Conservation (phyloP, 169 alveolate species). For the Nephromyces sp. region DNA sequence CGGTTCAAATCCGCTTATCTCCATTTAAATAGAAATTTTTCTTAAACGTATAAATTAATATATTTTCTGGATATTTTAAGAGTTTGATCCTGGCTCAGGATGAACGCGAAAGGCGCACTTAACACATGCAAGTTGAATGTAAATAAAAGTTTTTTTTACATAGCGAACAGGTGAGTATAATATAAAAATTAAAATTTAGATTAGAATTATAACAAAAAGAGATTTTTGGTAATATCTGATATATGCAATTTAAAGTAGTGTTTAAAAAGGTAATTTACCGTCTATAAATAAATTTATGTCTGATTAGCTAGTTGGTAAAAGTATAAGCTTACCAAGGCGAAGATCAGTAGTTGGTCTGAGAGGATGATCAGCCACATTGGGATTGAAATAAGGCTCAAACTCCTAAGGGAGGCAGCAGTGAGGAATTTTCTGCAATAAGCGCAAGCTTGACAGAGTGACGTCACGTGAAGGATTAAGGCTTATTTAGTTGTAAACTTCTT, state of each 20-base stretch:
- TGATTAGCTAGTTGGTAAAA: neutral
- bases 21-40: neutral
- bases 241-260: neutral
- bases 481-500: neutral
- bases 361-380: slow-evolving; percentile 1
- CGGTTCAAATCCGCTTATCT: slow-evolving; percentile 28
- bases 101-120: slow-evolving; percentile 14
- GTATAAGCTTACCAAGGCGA: neutral
- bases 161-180: slow-evolving; percentile 20
- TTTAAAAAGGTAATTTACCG: neutral
- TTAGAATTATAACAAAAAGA: slow-evolving; percentile 8
- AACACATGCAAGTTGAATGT: slow-evolving; percentile 17
- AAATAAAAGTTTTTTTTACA: neutral
- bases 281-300: slow-evolving; percentile 1
- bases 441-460: slow-evolving; percentile 1
- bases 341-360: neutral
- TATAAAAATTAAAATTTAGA: slow-evolving; percentile 4
- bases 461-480: neutral
- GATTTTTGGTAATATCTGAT: slow-evolving; percentile 11
- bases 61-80: neutral
- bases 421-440: neutral
- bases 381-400: neutral
- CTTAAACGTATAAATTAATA: slow-evolving; percentile 1
- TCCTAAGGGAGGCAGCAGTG: neutral
- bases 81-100: slow-evolving; percentile 31